phyloP scores from a whole-genome alignment of 2,329 filamentous ascomycete genomes.

The Alternaria dauci region DNA sequence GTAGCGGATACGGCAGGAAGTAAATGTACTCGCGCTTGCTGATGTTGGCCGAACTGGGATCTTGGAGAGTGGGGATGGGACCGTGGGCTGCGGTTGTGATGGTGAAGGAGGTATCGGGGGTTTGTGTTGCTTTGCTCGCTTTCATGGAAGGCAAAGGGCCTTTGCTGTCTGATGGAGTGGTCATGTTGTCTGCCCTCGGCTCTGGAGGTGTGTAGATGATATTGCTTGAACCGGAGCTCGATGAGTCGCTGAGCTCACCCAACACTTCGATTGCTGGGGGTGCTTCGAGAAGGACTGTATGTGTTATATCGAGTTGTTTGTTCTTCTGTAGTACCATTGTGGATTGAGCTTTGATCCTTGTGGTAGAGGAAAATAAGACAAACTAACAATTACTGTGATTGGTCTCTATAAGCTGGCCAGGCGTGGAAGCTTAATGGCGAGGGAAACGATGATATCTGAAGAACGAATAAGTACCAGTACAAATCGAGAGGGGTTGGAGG shows the following conservation, averaged over 20 bases:
- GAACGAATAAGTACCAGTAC: not conserved
- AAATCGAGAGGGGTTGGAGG: not conserved
- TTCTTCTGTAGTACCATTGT: not conserved
- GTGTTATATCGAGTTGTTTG: not conserved
- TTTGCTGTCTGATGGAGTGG: not conserved
- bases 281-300: not conserved
- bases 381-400: conserved; percentile 1
- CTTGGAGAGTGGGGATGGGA: not conserved
- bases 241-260: not conserved
- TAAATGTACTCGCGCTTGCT: conserved; percentile 64
- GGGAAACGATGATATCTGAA: not conserved
- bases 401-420: not conserved
- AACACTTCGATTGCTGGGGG: not conserved
- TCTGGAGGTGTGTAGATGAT: conserved; percentile 17
- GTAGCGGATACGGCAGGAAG: conserved; percentile 59
- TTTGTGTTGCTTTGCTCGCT: not conserved
- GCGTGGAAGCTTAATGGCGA: not conserved
- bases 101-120: conserved; percentile 8
- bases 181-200: conserved; percentile 5
- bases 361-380: not conserved
- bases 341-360: not conserved
- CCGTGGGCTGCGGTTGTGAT: conserved; percentile 2
- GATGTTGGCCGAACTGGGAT: conserved; percentile 12
- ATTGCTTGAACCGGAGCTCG: not conserved
- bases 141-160: not conserved